Evolutionary conservation across 345 rosid species (phyloP).

Genomic region (Brassica incana): DNA sequence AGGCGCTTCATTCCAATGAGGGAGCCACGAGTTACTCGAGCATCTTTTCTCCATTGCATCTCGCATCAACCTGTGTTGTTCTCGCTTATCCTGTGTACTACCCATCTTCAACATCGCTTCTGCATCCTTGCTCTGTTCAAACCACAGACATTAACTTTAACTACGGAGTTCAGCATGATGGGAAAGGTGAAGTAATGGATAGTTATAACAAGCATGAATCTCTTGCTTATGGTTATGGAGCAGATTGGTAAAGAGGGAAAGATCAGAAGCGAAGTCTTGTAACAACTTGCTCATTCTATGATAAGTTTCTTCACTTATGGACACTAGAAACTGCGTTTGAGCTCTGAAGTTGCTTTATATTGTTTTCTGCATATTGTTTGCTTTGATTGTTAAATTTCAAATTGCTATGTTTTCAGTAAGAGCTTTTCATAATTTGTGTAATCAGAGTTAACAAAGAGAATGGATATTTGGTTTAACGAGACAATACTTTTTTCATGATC

Average conservation of each 20-base stretch:
- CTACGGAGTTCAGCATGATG: slow-evolving; percentile 18
- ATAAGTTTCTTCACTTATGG: slow-evolving; percentile 68
- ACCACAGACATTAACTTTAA: background rate
- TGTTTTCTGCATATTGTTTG: background rate
- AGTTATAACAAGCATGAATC: slow-evolving; percentile 59
- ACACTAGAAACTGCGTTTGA: slow-evolving; percentile 40
- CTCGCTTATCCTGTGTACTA: slow-evolving; percentile 86
- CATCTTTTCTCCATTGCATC: slow-evolving; percentile 95
- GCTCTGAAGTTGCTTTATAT: background rate
- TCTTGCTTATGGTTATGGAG: slow-evolving; percentile 68
- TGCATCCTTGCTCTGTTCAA: slow-evolving; percentile 83
- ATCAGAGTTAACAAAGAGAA: background rate
- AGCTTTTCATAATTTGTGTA: background rate
- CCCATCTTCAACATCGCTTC: slow-evolving; percentile 95
- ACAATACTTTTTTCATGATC: background rate
- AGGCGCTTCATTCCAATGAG: slow-evolving; percentile 85
- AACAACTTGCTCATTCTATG: slow-evolving; percentile 90
- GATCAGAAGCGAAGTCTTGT: slow-evolving; percentile 44
- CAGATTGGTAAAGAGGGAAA: slow-evolving; percentile 71
- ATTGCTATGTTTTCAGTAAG: background rate
- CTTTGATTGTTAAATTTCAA: background rate
- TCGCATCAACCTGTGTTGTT: slow-evolving; percentile 80
- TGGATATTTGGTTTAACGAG: background rate
- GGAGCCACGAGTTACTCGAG: slow-evolving; percentile 84
- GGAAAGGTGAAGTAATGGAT: slow-evolving; percentile 56